A percentile compares a stretch with the other conserved stretches of the same genome.
Conservation (phyloP, 345 rosid genomes). For the Salix koriyanagi region DNA sequence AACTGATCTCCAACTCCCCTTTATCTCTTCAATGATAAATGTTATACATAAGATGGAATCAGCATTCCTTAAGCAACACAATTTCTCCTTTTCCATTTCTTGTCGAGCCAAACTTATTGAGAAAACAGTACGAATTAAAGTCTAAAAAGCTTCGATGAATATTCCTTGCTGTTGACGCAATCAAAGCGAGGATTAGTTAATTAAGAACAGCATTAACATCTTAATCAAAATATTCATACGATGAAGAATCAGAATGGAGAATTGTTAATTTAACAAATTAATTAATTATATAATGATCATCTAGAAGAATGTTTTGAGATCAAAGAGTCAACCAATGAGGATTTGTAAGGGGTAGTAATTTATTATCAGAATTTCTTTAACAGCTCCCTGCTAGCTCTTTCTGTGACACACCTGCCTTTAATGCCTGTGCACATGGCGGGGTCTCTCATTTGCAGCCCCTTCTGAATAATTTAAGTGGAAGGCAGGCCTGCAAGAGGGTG, state of each 20-base stretch:
- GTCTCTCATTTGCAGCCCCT: conserved; percentile 30
- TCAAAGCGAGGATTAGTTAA: neutral
- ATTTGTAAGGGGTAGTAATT: neutral
- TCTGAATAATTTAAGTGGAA: conserved; percentile 38
- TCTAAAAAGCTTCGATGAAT: neutral
- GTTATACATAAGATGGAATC: neutral
- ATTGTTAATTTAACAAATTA: neutral
- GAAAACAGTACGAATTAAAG: neutral
- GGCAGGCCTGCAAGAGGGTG: conserved; percentile 34
- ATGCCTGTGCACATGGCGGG: conserved; percentile 63
- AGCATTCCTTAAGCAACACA: neutral
- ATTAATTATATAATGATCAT: neutral
- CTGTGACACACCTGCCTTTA: conserved; percentile 38
- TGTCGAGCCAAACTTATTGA: neutral
- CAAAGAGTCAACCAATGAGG: neutral
- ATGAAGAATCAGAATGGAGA: neutral
- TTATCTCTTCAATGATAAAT: neutral
- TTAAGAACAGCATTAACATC: neutral
- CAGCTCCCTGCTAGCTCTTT: neutral
- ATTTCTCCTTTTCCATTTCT: neutral
- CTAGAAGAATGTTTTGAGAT: neutral
- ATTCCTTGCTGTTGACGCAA: neutral
- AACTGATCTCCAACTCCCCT: neutral
- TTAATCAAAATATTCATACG: neutral
- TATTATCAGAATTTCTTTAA: neutral